Evolutionary conservation across 768 basidiomycete genomes (phyloP).

Genomic region (Rhodotorula diobovata): DNA sequence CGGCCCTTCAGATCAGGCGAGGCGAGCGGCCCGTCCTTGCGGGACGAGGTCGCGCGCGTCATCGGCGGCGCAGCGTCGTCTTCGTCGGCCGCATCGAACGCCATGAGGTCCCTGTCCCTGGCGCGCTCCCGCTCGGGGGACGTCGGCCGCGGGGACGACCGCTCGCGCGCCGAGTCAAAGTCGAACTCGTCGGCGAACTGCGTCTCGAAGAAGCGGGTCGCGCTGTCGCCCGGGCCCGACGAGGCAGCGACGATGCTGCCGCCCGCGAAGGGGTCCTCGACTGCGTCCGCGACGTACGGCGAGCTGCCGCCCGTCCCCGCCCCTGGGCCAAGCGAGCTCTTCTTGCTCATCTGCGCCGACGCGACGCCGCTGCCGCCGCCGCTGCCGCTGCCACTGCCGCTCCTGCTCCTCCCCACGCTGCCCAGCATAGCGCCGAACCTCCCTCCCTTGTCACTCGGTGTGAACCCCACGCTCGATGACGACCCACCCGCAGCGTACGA

Average conservation of each 20-base stretch:
- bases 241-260: too few relatives aligned
- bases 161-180: neutral
- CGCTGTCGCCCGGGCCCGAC: neutral
- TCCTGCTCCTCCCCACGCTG: neutral
- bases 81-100: neutral
- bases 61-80: neutral
- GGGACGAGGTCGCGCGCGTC: neutral
- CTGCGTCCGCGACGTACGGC: too few relatives aligned
- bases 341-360: neutral
- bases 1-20: neutral
- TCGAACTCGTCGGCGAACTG: slow-evolving; percentile 1
- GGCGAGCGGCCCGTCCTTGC: neutral
- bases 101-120: neutral
- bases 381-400: neutral
- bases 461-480: neutral
- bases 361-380: neutral
- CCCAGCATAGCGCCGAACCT: neutral
- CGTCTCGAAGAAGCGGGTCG: slow-evolving; percentile 4
- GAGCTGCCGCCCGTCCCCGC: neutral
- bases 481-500: slow-evolving; percentile 5
- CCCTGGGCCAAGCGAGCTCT: neutral
- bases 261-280: neutral
- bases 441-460: neutral
- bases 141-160: too few relatives aligned
- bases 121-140: too few relatives aligned